These are phyloP conservation scores for Neltuma alba DNA, from an alignment of 306 rosid species.

Conservation along the genomic window DNA sequence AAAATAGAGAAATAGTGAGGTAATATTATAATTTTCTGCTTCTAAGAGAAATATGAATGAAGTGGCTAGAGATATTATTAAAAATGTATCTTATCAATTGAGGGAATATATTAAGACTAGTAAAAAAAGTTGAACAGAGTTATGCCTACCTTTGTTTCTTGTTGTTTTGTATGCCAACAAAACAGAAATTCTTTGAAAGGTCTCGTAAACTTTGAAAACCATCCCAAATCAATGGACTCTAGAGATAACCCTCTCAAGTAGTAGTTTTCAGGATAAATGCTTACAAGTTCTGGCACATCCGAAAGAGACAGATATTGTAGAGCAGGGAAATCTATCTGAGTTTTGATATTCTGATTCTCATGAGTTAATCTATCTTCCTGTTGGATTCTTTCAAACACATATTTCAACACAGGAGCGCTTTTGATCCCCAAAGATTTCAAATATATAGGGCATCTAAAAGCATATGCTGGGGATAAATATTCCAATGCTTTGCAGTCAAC, in stretches of 20 bases:
- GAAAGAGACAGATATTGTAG: rapidly evolving
- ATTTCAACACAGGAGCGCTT: no score
- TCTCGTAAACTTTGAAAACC: no score
- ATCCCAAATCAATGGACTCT: no score
- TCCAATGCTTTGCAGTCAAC: no score
- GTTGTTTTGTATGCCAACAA: background rate
- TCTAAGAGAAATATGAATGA: background rate
- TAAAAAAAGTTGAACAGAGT: background rate
- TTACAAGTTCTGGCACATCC: background rate
- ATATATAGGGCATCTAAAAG: no score
- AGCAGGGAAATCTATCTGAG: slow-evolving; percentile 1
- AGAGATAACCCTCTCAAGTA: background rate
- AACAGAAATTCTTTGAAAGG: no score
- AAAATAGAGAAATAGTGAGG: no score
- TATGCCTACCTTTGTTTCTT: background rate
- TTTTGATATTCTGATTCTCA: background rate
- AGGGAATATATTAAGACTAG: background rate
- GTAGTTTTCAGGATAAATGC: background rate
- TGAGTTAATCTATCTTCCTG: background rate
- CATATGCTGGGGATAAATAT: no score
- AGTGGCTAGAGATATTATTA: background rate
- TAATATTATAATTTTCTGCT: no score
- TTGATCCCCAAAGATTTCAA: no score
- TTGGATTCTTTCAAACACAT: no score
- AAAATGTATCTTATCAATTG: background rate